phyloP scores from a whole-genome alignment of 2,329 filamentous ascomycete genomes.

The Westerdykella ornata region DNA sequence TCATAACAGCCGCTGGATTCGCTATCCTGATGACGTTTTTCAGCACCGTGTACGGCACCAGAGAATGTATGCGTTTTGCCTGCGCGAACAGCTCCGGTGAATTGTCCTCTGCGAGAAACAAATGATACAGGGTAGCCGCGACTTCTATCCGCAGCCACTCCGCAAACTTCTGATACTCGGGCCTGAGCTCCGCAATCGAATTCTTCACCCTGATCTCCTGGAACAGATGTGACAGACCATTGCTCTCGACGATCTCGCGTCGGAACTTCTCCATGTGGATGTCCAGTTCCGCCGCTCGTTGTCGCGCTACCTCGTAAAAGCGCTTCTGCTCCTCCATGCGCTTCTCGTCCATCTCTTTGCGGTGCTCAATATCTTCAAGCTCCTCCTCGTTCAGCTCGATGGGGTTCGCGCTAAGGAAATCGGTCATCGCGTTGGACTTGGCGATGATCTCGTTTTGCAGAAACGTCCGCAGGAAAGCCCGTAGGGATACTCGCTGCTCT shows the following conservation, averaged over 20 bases:
- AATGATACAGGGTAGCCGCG: conserved; percentile 90
- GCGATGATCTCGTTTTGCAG: conserved; percentile 80
- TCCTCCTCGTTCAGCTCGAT: conserved; percentile 76
- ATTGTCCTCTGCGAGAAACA: conserved; percentile 97
- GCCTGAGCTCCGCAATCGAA: conserved; percentile 77
- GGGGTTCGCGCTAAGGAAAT: conserved; percentile 71
- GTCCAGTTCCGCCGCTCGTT: conserved; percentile 85
- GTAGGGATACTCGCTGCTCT: conserved; percentile 80
- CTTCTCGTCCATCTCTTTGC: conserved; percentile 78
- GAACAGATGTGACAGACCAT: conserved; percentile 88
- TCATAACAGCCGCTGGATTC: conserved; percentile 95
- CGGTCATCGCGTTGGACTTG: conserved; percentile 71
- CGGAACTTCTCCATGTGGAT: conserved; percentile 90
- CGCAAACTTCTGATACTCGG: conserved; percentile 96
- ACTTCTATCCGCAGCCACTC: conserved; percentile 98
- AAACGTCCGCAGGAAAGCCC: conserved; percentile 82
- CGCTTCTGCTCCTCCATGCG: conserved; percentile 85
- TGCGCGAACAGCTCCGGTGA: conserved; percentile 94
- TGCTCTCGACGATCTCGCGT: conserved; percentile 62
- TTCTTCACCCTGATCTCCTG: conserved; percentile 87
- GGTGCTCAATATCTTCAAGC: conserved; percentile 66
- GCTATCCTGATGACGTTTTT: conserved; percentile 97
- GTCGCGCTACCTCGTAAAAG: conserved; percentile 92
- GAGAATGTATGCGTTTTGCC: conserved; percentile 85
- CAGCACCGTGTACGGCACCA: conserved; percentile 85